Evolutionary conservation across 1,139 yeast species (phyloP), one percentile per base, ranked within the genome.

Genomic region (Pichia sp.): DNA sequence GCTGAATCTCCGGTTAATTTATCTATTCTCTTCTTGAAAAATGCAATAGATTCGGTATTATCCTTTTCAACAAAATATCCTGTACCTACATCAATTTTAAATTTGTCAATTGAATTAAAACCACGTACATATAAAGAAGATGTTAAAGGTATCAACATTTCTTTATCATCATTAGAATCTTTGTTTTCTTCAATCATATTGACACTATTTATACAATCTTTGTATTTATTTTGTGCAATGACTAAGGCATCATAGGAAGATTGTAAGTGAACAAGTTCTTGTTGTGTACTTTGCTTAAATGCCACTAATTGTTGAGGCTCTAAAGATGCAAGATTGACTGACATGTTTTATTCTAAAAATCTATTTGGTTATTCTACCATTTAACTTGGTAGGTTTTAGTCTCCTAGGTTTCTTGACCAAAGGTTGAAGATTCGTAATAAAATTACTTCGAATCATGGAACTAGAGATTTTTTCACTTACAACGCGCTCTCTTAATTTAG

Each of bases 41-140:
- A 95, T 49, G 68, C 68, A 56, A 78, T 72, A 3, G 97, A 86
- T 43, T 86, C 90, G 6, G 69, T 71, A 0, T 80, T 77, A 50
- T 68, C 68, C 68, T 92, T 94, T 59, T 88, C 96, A 33, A 89
- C 94, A 63, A 78, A 92, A 66, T 92, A 92, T 2, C 97, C 97
- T 0, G 98, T 92, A 34, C 99, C 99, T 40, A 92, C 83, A 63
- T 92, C 99, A 25, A 94, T 96, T 67, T 92, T 74, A 59, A 84
- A 92, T 50, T 75, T 80, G 54, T 83, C 77, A 42, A 76, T 76
- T 44, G 74, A 73, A 49, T 78, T 74, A 52, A 73, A 76, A 2
- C 98, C 99, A 1, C 96, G 96, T 31, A 92, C 85, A 59, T 94
- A 92, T 42, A 92, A 71, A 0, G 96, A 87, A 40, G 90, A 76